Evolutionary conservation across 2,329 filamentous ascomycete genomes (phyloP), one percentile per base, ranked within the genome.

Genomic region (Diaporthe sp.): DNA sequence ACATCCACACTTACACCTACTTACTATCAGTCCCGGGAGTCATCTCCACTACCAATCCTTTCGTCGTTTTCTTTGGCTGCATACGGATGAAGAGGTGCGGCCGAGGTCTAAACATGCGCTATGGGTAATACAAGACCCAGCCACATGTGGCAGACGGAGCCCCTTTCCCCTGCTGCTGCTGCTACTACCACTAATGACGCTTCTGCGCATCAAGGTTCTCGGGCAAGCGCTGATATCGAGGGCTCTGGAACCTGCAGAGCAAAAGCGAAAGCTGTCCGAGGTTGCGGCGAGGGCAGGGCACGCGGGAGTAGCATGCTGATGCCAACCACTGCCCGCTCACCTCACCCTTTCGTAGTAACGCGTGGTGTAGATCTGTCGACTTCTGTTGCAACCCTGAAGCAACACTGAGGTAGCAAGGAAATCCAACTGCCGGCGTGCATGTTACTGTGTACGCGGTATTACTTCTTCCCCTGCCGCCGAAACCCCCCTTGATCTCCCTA

Each of bases 381-480:
- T 3, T 31, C 25, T 65, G 7, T 46, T 62, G 58, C 58, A 44
- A 65, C n/a, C 15, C 59, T 22, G 8, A 42, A 31, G 39, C 39
- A 31, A 28, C 9, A 46, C 8, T 9, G 25, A 31, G 25, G 59
- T 46, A 12, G 39, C 25, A 65, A 46, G 25, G 15, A 17, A 65
- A 61, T 19, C 15, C 39, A 65, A 65, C 59, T 65, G 59, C 59
- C 59, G 58, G 39, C n/a, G 59, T 31, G n/a, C 39, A 22, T 31
- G 39, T 15, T 46, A 31, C 59, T 58, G 55, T 22, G 55, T 4
- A 22, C 31, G 19, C 34, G 22, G 55, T 37, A n/a, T n/a, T 37
- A 31, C 55, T 28, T 57, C 25, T 57, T 9, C 4, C 53, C 53
- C 53, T 19, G 53, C 15, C 28, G 15, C 53, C 17, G 28, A 57